Base-by-base conservation (phyloP, 306 rosid genomes). In the Abrus pulchellus region DNA sequence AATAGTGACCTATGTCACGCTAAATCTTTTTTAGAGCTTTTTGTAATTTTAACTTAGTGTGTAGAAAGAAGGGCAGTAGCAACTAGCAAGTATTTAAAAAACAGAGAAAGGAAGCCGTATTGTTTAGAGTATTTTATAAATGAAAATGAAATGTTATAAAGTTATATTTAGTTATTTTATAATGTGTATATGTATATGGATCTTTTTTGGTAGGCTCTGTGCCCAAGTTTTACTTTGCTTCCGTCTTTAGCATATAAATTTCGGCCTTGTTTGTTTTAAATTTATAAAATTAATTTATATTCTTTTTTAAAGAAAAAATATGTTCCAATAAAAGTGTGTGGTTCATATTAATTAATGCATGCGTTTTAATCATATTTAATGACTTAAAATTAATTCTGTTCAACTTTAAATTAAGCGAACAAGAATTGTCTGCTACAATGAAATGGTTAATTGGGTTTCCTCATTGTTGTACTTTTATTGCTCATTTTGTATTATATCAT, bases 141-240 rank as follows among this genome's bases (percentile, higher is more conserved):
- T 61, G 72, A 70, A 81, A 77, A 59, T 59, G 73, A 68, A 66
- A 74, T 67, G 76, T 79, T 86, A 83, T 85, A 72, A 75, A 77
- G 69, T 69, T 71, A 75, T 81, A 54, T 49, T 70, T 34, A 28
- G 45, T 59, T 33, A 32, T 11, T 57, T n/a, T 43, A 36, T 63
- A 29, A 50, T 63, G 13, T 64, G 47, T 43, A 2, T 6, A 38
- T 40, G 8, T 7, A 64, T 64, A 20, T 9, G 20, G 20, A 20
- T 20, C 20, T 20, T 20, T 20, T 20, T 20, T 62, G 49, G 4
- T 48, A 63, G 13, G 9, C 40, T 13, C 32, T 43, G 3, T 56
- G 54, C 36, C 20, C 10, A 32, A 30, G 20, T 20, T 0, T 33
- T 60, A 45, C 57, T 64, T 64, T 36, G 74, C 32, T 64, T 14